Evolutionary conservation across 257 asterid species (phyloP), one percentile per base, ranked within the genome.

Genomic region (Nicotiana benthamiana): DNA sequence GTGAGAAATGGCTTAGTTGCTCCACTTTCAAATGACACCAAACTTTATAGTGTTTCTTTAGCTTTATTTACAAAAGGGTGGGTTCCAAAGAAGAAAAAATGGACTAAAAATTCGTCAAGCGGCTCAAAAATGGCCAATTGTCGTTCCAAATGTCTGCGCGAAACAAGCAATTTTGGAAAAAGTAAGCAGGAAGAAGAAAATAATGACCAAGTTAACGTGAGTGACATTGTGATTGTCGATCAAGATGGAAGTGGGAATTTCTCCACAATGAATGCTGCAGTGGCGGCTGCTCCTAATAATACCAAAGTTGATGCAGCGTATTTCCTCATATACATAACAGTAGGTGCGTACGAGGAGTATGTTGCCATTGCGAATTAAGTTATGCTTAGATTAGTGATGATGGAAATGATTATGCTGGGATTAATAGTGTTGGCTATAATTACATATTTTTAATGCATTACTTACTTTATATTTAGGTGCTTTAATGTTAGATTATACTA

Each of bases 301-400:
- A 81, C 90, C 0, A 79, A 87, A 15, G 89, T 84, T 1, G 53
- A 63, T 1, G 70, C 20, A 4, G 98, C 97, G 0, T 93, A 90
- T 48, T 94, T 80, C 52, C 79, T 94, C 40, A 90, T 94, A 36
- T 90, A 87, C 62, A 48, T 93, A 5, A 89, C 84, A 1, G 88
- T 84, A 1, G 98, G 98, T 12, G 85, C 86, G n/a, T 93, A 94
- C 7, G 89, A 89, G 78, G 98, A 94, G 54, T 94, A 94, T 60
- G 86, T 94, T 0, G 63, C 89, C 30, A 82, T 94, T 70, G 85
- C 87, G 0, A 89, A 84, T n/a, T n/a, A n/a, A n/a, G n/a, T n/a
- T n/a, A n/a, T n/a, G n/a, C n/a, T n/a, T n/a, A n/a, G n/a, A n/a
- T n/a, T n/a, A n/a, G n/a, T n/a, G n/a, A n/a, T n/a, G n/a, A n/a